A percentile compares a stretch with the other conserved stretches of the same genome.
phyloP scores from a whole-genome alignment of 1,284 basidiomycete genomes.

The Chiua sp. region DNA sequence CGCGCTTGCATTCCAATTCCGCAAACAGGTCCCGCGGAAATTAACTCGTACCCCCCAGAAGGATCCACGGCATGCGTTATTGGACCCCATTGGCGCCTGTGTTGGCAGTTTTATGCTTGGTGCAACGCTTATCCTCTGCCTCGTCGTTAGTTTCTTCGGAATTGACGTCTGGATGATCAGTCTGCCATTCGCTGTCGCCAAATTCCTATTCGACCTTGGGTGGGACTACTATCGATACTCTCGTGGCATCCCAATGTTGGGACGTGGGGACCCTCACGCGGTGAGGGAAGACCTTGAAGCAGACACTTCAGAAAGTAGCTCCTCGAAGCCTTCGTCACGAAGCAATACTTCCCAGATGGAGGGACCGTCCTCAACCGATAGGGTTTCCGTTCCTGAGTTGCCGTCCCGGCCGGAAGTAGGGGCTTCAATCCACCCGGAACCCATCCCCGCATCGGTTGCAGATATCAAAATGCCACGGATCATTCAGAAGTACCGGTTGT shows the following conservation, averaged over 20 bases:
- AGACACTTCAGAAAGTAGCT: neutral
- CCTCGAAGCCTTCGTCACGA: neutral
- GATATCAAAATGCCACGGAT: conserved; percentile 3
- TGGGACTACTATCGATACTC: conserved; percentile 60
- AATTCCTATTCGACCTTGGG: conserved; percentile 69
- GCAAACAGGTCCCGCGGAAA: conserved; percentile 52
- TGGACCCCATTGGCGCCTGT: conserved; percentile 54
- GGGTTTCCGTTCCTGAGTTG: neutral
- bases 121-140: conserved; percentile 53
- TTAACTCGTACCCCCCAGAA: conserved; percentile 46
- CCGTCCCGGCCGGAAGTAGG: neutral
- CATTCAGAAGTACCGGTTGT: conserved; percentile 22
- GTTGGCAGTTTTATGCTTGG: conserved; percentile 58
- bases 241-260: conserved; percentile 30
- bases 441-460: neutral
- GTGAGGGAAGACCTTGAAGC: neutral
- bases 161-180: conserved; percentile 84
- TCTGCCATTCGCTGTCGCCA: conserved; percentile 83
- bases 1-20: conserved; percentile 61
- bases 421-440: neutral
- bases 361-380: neutral
- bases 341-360: neutral
- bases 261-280: conserved; percentile 8
- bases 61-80: conserved; percentile 52
- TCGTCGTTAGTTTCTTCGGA: conserved; percentile 62